A percentile compares a stretch with the other conserved stretches of the same genome.
Evolutionary conservation across 108 stramenopile species (phyloP).

Genomic region (Aurantiochytrium sp.): DNA sequence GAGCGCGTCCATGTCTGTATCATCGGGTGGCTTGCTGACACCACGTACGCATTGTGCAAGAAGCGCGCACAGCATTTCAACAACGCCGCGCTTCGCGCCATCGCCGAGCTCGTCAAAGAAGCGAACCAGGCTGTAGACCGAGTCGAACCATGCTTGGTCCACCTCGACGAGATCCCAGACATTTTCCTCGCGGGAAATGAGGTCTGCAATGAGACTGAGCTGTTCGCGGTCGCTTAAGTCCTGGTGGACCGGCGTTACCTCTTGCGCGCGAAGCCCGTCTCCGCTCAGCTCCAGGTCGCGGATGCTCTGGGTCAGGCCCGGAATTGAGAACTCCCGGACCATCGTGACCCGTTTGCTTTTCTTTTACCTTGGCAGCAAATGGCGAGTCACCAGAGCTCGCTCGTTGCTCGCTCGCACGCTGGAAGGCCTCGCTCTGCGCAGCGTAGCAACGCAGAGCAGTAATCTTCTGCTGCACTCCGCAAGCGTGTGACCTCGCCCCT

Average conservation of each 20-base stretch:
- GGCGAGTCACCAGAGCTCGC: too few species aligned
- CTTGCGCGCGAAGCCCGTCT: not conserved
- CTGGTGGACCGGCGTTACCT: not conserved
- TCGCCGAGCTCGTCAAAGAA: not conserved
- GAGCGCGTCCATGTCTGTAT: not conserved
- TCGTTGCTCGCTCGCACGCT: too few species aligned
- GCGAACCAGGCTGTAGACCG: not conserved
- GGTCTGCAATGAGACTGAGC: not conserved
- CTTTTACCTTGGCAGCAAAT: too few species aligned
- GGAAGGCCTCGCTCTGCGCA: too few species aligned
- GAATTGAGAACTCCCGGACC: not conserved
- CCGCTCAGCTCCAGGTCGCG: slow-evolving; percentile 5
- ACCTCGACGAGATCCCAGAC: not conserved
- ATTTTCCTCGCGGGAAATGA: not conserved
- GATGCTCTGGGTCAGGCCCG: not conserved
- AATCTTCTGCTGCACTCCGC: too few species aligned
- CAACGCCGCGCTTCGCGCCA: not conserved
- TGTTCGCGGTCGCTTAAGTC: not conserved
- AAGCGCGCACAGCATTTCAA: not conserved
- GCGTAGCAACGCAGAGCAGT: too few species aligned
- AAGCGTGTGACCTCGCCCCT: too few species aligned
- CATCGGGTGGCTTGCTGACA: not conserved
- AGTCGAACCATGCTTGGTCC: not conserved
- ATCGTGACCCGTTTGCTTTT: not conserved
- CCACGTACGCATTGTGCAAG: not conserved